Evolutionary conservation across 352 stramenopile genomes (phyloP), one percentile per base, ranked within the genome.

Genomic region (Phytopythium sindhum): DNA sequence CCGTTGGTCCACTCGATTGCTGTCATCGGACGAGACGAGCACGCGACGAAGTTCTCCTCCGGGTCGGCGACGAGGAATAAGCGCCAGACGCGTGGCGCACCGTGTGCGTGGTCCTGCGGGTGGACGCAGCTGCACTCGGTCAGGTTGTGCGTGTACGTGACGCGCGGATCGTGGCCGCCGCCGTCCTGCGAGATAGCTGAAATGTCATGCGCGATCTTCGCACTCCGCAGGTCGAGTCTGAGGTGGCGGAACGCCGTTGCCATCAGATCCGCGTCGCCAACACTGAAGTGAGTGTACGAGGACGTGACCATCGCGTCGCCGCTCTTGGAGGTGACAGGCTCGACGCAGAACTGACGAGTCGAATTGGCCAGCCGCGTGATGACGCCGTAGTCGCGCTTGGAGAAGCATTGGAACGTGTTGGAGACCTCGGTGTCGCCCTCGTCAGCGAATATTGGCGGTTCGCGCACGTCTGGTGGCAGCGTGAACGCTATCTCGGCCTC

Each of bases 121-220:
- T 75, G 60, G 10, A 65, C 60, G 35, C 73, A 81, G 4, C 52
- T 67, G 28, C 73, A 81, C 24, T 74, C 69, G 11, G 75, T 55
- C 2, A 78, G 26, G 31, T 37, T 45, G 6, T 60, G 56, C 9
- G 72, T 71, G 44, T 72, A 81, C 9, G 57, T 66, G 41, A 81
- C 71, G 29, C 67, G 52, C 21, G 73, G 73, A 39, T 81, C 70
- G 42, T 81, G 70, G 0, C 57, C 47, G 35, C 65, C 65, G 10
- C 70, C 73, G 29, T 78, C 70, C n/a, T 73, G 37, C 2, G 70
- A 67, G 44, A 72, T 63, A 11, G 60, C 69, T 6, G 51, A 48
- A 17, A 78, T 81, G 2, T 71, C 52, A 10, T 68, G 55, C 4
- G 67, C 57, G 4, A 77, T 41, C 45, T 69, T 8, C 1, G 70